A percentile compares a stretch with the other conserved stretches of the same genome.
Evolutionary conservation across 192 early-diverging fungal genomes (phyloP).

Genomic region (Lobosporangium transversale): DNA sequence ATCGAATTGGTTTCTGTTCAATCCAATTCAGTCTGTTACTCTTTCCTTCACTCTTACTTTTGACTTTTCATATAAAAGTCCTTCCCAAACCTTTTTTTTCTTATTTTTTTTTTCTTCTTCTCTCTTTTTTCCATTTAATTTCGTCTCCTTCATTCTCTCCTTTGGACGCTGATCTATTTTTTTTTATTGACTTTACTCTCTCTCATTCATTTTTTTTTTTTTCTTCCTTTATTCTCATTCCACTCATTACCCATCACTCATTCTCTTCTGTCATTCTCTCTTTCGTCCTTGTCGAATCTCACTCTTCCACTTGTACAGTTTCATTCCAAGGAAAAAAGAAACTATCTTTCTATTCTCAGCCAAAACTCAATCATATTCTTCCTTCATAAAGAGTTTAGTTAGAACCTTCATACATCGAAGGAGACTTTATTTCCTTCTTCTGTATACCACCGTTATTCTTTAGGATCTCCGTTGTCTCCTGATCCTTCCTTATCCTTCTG

Average conservation of each 20-base stretch:
- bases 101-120: not conserved
- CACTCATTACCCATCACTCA: not conserved
- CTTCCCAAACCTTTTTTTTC: conserved; percentile 8
- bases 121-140: conserved; percentile 3
- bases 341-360: not conserved
- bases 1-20: too few species aligned
- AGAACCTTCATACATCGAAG: too few species aligned
- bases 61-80: conserved; percentile 18
- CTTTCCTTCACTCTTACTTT: not conserved
- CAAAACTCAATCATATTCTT: conserved; percentile 20
- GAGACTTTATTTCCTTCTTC: too few species aligned
- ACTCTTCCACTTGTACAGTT: not conserved
- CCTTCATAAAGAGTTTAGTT: conserved; percentile 10
- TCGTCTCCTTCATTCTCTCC: not conserved
- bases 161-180: not conserved
- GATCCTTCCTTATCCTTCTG: too few species aligned
- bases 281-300: conserved; percentile 1
- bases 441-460: too few species aligned
- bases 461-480: too few species aligned
- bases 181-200: not conserved
- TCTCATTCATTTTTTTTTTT: not conserved
- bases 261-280: not conserved
- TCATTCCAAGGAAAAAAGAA: too few species aligned
- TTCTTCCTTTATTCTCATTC: not conserved
- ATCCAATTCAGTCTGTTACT: too few species aligned